phyloP scores from a whole-genome alignment of 306 rosid genomes.

The Vigna radiata region DNA sequence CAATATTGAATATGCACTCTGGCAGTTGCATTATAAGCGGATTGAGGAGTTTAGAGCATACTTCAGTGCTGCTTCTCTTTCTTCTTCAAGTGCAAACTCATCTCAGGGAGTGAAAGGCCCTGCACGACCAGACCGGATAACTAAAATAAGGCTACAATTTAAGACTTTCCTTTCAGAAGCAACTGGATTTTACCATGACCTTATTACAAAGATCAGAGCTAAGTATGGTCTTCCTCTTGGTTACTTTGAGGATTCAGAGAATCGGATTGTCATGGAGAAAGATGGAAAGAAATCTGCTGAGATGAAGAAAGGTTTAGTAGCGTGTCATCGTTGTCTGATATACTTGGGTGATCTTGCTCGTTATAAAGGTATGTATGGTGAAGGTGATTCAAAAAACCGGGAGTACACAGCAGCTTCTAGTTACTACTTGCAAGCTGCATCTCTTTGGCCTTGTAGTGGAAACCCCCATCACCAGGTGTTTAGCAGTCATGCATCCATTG shows the following conservation, averaged over 20 bases:
- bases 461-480: slow-evolving; percentile 96
- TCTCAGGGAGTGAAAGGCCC: slow-evolving; percentile 73
- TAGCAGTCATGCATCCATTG: slow-evolving; percentile 6
- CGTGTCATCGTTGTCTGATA: slow-evolving; percentile 90
- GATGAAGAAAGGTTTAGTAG: slow-evolving; percentile 80
- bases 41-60: slow-evolving; percentile 91
- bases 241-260: slow-evolving; percentile 77
- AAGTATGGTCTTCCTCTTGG: slow-evolving; percentile 91
- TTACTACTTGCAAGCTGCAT: slow-evolving; percentile 90
- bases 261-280: slow-evolving; percentile 66
- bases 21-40: slow-evolving; percentile 95
- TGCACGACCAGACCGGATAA: slow-evolving; percentile 69
- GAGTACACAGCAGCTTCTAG: slow-evolving; percentile 92
- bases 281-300: slow-evolving; percentile 84
- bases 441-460: slow-evolving; percentile 91
- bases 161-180: slow-evolving; percentile 96
- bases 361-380: slow-evolving; percentile 91
- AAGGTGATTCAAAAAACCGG: slow-evolving; percentile 77
- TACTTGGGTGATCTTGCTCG: slow-evolving; percentile 98
- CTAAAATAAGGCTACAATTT: slow-evolving; percentile 84
- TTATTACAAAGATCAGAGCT: slow-evolving; percentile 80
- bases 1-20: slow-evolving; percentile 77
- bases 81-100: slow-evolving; percentile 67
- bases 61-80: slow-evolving; percentile 59
- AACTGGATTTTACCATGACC: slow-evolving; percentile 94